phyloP scores from a whole-genome alignment of 2,329 filamentous ascomycete species.

The Ophiognomonia clavigignenti-juglandacearum region DNA sequence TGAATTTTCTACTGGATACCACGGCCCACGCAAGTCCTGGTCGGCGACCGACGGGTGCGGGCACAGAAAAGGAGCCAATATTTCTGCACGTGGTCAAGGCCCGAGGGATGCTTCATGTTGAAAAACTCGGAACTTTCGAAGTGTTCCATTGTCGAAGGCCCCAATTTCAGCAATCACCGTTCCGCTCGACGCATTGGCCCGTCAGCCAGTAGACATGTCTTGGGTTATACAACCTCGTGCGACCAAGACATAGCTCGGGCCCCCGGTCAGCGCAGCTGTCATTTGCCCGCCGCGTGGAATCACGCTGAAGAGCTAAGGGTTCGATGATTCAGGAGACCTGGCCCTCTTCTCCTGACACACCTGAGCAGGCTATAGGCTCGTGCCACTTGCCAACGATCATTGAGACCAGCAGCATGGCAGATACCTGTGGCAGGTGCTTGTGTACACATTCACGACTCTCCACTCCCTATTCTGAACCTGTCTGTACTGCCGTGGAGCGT shows the following conservation, averaged over 20 bases:
- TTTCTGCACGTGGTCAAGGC: not conserved
- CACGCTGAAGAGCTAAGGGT: not conserved
- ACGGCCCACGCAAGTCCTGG: not conserved
- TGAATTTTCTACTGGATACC: not conserved
- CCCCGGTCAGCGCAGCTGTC: constrained; percentile 2
- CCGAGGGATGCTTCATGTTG: not conserved
- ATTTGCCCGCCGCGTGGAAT: constrained; percentile 5
- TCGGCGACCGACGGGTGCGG: constrained; percentile 1
- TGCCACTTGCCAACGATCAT: not conserved
- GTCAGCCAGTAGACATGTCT: constrained; percentile 5
- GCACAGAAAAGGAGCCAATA: not conserved
- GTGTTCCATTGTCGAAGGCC: not conserved
- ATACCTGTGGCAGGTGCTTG: not conserved
- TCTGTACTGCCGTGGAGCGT: not conserved
- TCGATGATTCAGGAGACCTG: not conserved
- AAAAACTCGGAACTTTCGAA: not conserved
- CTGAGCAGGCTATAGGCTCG: constrained; percentile 1
- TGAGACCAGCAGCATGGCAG: not conserved
- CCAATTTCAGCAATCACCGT: not conserved
- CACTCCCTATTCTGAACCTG: constrained; percentile 26
- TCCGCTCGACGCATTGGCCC: constrained; percentile 3
- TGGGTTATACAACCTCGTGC: not conserved
- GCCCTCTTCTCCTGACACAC: not conserved
- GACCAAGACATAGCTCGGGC: not conserved
- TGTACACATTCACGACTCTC: not conserved